phyloP scores from a whole-genome alignment of 257 asterid genomes.

The Datura wrightii region DNA sequence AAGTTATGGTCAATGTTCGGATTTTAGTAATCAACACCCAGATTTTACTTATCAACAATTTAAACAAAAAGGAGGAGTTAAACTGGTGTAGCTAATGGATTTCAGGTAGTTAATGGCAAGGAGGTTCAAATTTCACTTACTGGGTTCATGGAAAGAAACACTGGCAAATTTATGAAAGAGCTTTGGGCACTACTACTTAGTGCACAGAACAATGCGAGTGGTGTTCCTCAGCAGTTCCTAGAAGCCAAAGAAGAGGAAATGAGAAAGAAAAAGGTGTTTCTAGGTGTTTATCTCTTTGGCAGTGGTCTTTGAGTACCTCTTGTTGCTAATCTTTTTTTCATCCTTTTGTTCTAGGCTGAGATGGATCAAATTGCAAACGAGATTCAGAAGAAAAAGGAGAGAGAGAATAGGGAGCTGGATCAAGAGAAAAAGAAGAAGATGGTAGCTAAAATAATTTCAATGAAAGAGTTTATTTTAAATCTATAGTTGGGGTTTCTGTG shows the following conservation, averaged over 20 bases:
- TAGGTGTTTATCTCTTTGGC: conserved; percentile 1
- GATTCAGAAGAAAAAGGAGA: conserved; percentile 80
- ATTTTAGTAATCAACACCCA: neutral
- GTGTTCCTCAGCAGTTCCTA: conserved; percentile 95
- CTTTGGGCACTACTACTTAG: conserved; percentile 88
- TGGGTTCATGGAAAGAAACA: conserved; percentile 99
- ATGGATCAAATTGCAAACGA: conserved; percentile 79
- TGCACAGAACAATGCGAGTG: conserved; percentile 90
- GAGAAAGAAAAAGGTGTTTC: conserved; percentile 71
- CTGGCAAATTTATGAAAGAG: conserved; percentile 98
- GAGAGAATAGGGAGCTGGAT: conserved; percentile 68
- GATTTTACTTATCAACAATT: neutral
- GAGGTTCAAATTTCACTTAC: conserved; percentile 89
- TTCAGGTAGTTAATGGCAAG: conserved; percentile 94
- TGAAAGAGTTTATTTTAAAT: conserved; percentile 46
- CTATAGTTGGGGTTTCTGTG: conserved; percentile 45
- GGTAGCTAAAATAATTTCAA: conserved; percentile 66
- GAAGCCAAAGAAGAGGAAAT: conserved; percentile 99
- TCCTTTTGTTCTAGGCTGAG: conserved; percentile 67
- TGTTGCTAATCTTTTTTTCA: neutral
- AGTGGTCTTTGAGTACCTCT: conserved; percentile 1
- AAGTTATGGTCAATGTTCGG: neutral
- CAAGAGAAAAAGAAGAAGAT: conserved; percentile 63
- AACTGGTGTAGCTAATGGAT: conserved; percentile 26
- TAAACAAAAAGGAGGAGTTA: neutral